Conservation (phyloP, 2,329 filamentous ascomycete species). For the Calycina herbarum region DNA sequence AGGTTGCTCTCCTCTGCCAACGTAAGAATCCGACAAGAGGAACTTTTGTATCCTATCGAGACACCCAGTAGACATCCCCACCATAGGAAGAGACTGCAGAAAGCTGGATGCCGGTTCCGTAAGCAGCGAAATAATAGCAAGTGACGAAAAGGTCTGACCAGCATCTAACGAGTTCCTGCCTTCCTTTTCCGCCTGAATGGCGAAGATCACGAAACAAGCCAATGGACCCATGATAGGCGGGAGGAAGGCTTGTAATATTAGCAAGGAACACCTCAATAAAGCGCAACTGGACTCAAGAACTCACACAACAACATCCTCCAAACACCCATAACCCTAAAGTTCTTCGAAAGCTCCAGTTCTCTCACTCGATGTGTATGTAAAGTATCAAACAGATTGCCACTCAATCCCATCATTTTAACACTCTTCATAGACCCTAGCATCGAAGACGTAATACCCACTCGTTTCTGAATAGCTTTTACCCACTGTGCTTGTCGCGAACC, state of each 20-base stretch:
- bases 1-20: conserved; percentile 21
- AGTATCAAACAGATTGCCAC: not conserved
- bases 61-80: conserved; percentile 41
- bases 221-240: not conserved
- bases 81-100: conserved; percentile 40
- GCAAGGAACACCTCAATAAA: too few species aligned
- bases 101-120: conserved; percentile 41
- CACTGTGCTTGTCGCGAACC: conserved; percentile 37
- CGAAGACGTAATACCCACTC: conserved; percentile 26
- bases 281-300: too few species aligned
- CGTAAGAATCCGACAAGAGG: conserved; percentile 3
- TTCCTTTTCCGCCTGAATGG: conserved; percentile 25
- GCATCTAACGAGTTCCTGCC: conserved; percentile 13
- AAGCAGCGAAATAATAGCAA: conserved; percentile 42
- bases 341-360: not conserved
- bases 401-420: conserved; percentile 35
- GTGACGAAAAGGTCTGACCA: conserved; percentile 40
- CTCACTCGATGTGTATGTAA: not conserved
- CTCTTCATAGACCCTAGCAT: conserved; percentile 34
- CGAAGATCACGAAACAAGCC: conserved; percentile 25
- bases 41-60: conserved; percentile 42
- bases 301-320: not conserved
- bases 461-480: conserved; percentile 26
- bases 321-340: conserved; percentile 39
- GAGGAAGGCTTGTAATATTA: too few species aligned